Conservation (phyloP, 306 rosid genomes). For the Prunus mira region DNA sequence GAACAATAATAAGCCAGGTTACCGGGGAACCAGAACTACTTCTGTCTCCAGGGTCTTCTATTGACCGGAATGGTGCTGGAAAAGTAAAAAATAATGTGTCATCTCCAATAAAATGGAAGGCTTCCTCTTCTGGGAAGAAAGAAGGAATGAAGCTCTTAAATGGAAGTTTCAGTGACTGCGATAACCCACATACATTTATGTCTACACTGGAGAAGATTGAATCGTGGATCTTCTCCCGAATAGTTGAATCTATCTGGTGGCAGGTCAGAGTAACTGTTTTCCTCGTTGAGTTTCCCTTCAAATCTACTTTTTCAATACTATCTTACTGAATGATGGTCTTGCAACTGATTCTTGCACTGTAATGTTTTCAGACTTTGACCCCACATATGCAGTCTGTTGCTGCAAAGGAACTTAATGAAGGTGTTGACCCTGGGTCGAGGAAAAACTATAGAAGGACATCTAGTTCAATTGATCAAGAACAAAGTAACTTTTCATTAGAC, state of each 20-base stretch:
- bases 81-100: slow-evolving; percentile 40
- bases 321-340: neutral
- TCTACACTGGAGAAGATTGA: slow-evolving; percentile 81
- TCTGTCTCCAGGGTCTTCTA: slow-evolving; percentile 34
- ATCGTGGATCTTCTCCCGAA: slow-evolving; percentile 91
- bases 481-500: slow-evolving; percentile 63
- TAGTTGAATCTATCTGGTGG: slow-evolving; percentile 98
- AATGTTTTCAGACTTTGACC: slow-evolving; percentile 68
- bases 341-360: slow-evolving; percentile 14
- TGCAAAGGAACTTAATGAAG: slow-evolving; percentile 36
- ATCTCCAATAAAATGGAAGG: slow-evolving; percentile 61
- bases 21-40: slow-evolving; percentile 29
- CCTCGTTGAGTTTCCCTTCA: slow-evolving; percentile 9
- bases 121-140: slow-evolving; percentile 45
- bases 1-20: slow-evolving; percentile 69
- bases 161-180: slow-evolving; percentile 58
- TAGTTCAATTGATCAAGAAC: slow-evolving; percentile 58
- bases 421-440: slow-evolving; percentile 32
- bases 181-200: slow-evolving; percentile 50
- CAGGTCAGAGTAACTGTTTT: slow-evolving; percentile 51
- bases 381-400: slow-evolving; percentile 80
- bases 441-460: slow-evolving; percentile 45
- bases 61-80: slow-evolving; percentile 48
- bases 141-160: slow-evolving; percentile 31
- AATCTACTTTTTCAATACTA: slow-evolving; percentile 4